Base-by-base conservation (phyloP, 169 alveolate species). In the Plasmodium inui region DNA sequence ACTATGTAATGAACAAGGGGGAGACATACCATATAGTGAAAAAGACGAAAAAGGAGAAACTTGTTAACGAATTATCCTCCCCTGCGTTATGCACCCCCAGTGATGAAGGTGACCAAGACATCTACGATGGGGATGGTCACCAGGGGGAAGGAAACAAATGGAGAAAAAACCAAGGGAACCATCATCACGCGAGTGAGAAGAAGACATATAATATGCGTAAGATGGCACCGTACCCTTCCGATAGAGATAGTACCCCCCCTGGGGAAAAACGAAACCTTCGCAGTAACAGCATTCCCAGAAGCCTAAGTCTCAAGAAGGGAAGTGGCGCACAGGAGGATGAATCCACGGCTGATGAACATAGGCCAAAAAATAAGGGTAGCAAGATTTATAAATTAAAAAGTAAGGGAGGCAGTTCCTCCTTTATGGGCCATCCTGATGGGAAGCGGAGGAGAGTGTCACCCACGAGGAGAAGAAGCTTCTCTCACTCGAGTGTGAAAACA, bases 371-470 rank as follows among this genome's bases (percentile, higher is more conserved):
- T 26, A 67, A 19, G 37, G 30, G 39, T 67, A 57, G 50, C 34
- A 80, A 80, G 46, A 19, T 41, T 34, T n/a, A 80, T 44, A 46
- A 80, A n/a, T 80, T 41, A 80, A 80, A 46, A 80, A 44, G 30
- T 80, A 80, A 80, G 17, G 7, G 50, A 46, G 57, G 73, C 5
- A 46, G 57, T 19, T 80, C 85, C 22, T n/a, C 44, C 72, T n/a
- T 22, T 8, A 67, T 67, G 14, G 19, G 6, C 57, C 70, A 80
- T 41, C 41, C 53, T 19, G 67, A 74, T 74, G 82, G 44, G 32
- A 30, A 30, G 10, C 46, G 61, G 57, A 80, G 61, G 61, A 22
- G 61, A 39, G n/a, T 19, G 57, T 79, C 67, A 14, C 39, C 28
- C n/a, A 34, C 32, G 28, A 22, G 73, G 61, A 81, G 19, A 10